Percentiles rank a stretch among this genome's conserved stretches.
Evolutionary conservation across 306 rosid genomes (phyloP).

Genomic region (Malus orientalis): DNA sequence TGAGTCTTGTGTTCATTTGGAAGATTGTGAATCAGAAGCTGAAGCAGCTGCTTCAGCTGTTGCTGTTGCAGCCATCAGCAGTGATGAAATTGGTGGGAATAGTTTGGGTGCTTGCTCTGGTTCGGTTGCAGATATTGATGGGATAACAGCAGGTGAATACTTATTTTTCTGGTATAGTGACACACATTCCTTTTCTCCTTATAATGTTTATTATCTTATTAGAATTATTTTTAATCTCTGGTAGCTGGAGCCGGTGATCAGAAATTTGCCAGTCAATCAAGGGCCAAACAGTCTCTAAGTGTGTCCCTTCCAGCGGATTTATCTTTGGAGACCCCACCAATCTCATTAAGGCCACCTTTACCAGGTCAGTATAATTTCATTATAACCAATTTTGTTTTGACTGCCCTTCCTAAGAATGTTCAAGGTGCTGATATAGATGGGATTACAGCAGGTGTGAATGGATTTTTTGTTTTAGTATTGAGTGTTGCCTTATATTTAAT

Average conservation of each 20-base stretch:
- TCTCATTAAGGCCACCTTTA: slow-evolving; percentile 65
- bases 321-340: slow-evolving; percentile 75
- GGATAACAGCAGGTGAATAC: slow-evolving; percentile 42
- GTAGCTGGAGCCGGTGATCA: slow-evolving; percentile 58
- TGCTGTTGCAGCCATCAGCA: slow-evolving; percentile 91
- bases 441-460: slow-evolving; percentile 42
- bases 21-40: slow-evolving; percentile 86
- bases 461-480: not conserved
- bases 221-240: slow-evolving; percentile 8
- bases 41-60: slow-evolving; percentile 99
- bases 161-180: not conserved
- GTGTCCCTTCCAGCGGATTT: slow-evolving; percentile 90
- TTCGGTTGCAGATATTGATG: slow-evolving; percentile 54
- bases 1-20: slow-evolving; percentile 52
- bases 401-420: slow-evolving; percentile 28
- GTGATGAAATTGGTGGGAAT: slow-evolving; percentile 72
- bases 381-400: slow-evolving; percentile 4
- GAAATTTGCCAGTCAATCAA: slow-evolving; percentile 55
- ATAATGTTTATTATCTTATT: not conserved
- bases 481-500: not conserved
- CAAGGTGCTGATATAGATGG: slow-evolving; percentile 48
- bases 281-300: slow-evolving; percentile 60
- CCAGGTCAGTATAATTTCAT: slow-evolving; percentile 29
- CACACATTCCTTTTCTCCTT: not conserved
- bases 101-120: slow-evolving; percentile 51